A percentile compares a stretch with the other conserved stretches of the same genome.
phyloP scores from a whole-genome alignment of 495 filamentous ascomycete species.

The Collariella sp. region DNA sequence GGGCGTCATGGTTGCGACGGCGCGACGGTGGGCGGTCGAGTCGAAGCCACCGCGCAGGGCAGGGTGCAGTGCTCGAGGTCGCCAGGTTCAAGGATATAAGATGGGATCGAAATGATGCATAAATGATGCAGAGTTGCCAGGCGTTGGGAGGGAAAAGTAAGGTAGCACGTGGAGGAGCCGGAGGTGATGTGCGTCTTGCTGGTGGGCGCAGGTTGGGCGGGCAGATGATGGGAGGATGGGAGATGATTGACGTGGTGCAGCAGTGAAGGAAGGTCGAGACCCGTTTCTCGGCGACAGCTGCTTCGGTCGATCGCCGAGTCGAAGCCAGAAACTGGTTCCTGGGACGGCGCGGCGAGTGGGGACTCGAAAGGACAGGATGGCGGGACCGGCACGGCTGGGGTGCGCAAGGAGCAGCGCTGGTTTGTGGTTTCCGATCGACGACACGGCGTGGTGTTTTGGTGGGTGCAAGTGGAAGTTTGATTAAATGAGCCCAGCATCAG shows the following conservation, averaged over 20 bases:
- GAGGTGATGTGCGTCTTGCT: not conserved
- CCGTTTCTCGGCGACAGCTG: slow-evolving; percentile 1
- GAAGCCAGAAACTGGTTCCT: not conserved
- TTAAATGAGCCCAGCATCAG: slow-evolving; percentile 18
- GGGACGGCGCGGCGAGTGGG: not conserved
- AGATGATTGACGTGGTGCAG: slow-evolving; percentile 13
- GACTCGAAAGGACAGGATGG: not conserved
- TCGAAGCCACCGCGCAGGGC: slow-evolving; percentile 15
- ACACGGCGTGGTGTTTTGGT: slow-evolving; percentile 8
- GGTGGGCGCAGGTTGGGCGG: too few species aligned
- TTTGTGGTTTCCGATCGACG: not conserved
- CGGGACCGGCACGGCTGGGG: not conserved
- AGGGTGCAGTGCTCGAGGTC: slow-evolving; percentile 6
- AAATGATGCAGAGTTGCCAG: not conserved
- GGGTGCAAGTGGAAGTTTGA: slow-evolving; percentile 9
- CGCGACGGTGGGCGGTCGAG: slow-evolving; percentile 15
- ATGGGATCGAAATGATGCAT: slow-evolving; percentile 7
- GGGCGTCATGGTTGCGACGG: slow-evolving; percentile 30
- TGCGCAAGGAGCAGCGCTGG: not conserved
- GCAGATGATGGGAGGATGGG: too few species aligned
- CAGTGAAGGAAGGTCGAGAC: not conserved
- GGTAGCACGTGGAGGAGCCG: not conserved
- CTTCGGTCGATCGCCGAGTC: slow-evolving; percentile 9
- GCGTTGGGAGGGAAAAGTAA: not conserved
- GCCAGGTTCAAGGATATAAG: slow-evolving; percentile 9